A percentile compares a stretch with the other conserved stretches of the same genome.
Evolutionary conservation across 176 grass and related monocot genomes (phyloP).

Genomic region (Bothriochloa decipiens): DNA sequence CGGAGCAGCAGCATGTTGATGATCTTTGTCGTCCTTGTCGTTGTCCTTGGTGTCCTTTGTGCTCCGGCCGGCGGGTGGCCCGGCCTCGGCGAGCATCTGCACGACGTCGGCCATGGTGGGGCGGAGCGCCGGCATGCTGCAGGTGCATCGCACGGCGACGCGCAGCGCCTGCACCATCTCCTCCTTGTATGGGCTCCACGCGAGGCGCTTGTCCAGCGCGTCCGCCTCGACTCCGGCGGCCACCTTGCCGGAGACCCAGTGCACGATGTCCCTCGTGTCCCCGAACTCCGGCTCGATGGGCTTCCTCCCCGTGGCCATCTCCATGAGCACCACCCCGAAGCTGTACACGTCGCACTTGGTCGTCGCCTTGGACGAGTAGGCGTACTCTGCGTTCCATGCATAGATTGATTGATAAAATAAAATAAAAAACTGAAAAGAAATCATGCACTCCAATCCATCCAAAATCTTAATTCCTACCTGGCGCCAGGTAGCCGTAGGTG

Average conservation of each 20-base stretch:
- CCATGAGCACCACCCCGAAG: conserved; percentile 86
- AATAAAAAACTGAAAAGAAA: neutral
- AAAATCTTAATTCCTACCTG: conserved; percentile 32
- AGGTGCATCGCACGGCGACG: conserved; percentile 78
- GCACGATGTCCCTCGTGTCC: conserved; percentile 79
- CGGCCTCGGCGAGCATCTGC: conserved; percentile 74
- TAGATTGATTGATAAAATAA: too few species aligned
- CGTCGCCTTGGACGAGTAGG: conserved; percentile 84
- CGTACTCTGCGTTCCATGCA: conserved; percentile 57
- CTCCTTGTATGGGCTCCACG: conserved; percentile 78
- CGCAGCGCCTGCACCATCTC: conserved; percentile 82
- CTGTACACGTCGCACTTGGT: conserved; percentile 95
- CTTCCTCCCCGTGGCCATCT: conserved; percentile 85
- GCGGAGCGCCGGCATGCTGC: conserved; percentile 63
- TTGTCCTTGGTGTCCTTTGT: conserved; percentile 29
- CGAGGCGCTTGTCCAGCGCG: conserved; percentile 66
- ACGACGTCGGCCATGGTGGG: conserved; percentile 96
- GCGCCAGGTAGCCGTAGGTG: conserved; percentile 91
- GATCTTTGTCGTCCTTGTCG: neutral
- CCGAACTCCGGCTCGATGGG: conserved; percentile 95
- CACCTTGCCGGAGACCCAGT: conserved; percentile 83
- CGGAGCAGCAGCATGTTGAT: neutral
- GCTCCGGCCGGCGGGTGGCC: conserved; percentile 33
- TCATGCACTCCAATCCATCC: neutral
- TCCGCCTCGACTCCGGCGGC: conserved; percentile 45